Percentiles rank a stretch among this genome's conserved stretches.
Conservation (phyloP, 352 stramenopile species). For the Phytophthora rubi region DNA sequence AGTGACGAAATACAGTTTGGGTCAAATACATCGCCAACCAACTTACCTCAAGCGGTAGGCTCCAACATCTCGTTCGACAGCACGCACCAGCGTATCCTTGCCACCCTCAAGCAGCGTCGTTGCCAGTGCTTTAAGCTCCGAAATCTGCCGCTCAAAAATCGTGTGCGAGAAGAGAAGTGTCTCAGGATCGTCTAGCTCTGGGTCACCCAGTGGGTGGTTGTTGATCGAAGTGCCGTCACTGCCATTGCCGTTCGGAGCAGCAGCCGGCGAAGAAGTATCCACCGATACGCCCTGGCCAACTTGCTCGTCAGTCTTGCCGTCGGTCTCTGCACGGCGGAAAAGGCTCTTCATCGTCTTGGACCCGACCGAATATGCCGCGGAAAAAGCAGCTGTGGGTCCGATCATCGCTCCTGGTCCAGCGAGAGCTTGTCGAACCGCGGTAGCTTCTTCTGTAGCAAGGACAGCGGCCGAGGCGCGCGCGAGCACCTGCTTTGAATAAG, state of each 20-base stretch:
- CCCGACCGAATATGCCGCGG: constrained; percentile 74
- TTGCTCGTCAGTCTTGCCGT: constrained; percentile 22
- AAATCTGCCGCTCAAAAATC: constrained; percentile 75
- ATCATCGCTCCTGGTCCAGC: constrained; percentile 74
- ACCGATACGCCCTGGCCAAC: not conserved
- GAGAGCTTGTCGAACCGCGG: constrained; percentile 71
- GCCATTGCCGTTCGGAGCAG: constrained; percentile 14
- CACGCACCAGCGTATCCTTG: constrained; percentile 34
- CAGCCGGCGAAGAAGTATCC: constrained; percentile 24
- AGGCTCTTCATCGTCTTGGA: constrained; percentile 78
- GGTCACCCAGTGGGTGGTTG: not conserved
- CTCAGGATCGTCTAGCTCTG: constrained; percentile 53
- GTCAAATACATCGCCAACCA: not conserved
- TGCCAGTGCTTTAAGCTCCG: constrained; percentile 47
- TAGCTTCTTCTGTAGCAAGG: constrained; percentile 69
- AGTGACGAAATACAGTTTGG: not conserved
- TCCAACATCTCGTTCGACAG: constrained; percentile 39
- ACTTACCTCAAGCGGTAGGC: constrained; percentile 42
- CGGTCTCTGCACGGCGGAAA: constrained; percentile 47
- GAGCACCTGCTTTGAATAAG: constrained; percentile 57
- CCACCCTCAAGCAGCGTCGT: constrained; percentile 38
- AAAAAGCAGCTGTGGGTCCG: constrained; percentile 69
- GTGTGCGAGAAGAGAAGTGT: constrained; percentile 67
- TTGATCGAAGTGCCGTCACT: constrained; percentile 17
- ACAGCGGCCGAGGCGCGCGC: constrained; percentile 63